These are phyloP conservation scores for Blastomyces gilchristii DNA, from an alignment of 2,329 filamentous ascomycete genomes.

Conservation along the genomic window DNA sequence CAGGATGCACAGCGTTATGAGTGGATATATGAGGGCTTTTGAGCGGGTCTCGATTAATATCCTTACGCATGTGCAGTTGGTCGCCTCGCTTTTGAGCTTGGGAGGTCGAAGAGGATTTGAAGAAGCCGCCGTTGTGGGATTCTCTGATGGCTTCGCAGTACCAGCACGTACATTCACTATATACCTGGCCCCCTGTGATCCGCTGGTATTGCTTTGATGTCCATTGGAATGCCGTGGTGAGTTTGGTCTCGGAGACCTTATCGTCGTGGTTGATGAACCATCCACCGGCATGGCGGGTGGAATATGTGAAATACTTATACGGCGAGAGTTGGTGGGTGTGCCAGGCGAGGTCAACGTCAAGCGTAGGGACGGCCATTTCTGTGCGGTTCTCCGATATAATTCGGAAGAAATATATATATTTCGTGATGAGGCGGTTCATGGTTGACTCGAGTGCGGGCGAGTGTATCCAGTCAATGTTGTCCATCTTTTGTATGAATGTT, in stretches of 20 bases:
- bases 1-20: slow-evolving; percentile 53
- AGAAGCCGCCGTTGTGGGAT: slow-evolving; percentile 38
- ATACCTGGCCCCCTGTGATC: slow-evolving; percentile 52
- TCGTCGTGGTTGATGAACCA: slow-evolving; percentile 74
- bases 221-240: slow-evolving; percentile 59
- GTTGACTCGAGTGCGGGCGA: slow-evolving; percentile 55
- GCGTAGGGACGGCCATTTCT: slow-evolving; percentile 27
- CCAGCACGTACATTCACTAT: slow-evolving; percentile 72
- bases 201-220: slow-evolving; percentile 62
- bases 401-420: slow-evolving; percentile 38
- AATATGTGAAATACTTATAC: slow-evolving; percentile 51
- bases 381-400: slow-evolving; percentile 31
- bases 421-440: slow-evolving; percentile 53
- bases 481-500: slow-evolving; percentile 51
- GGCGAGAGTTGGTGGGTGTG: slow-evolving; percentile 71
- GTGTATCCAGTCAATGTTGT: slow-evolving; percentile 66
- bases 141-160: slow-evolving; percentile 66
- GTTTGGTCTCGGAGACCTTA: slow-evolving; percentile 59
- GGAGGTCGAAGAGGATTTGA: slow-evolving; percentile 37
- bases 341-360: slow-evolving; percentile 32
- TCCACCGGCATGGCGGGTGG: slow-evolving; percentile 31
- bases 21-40: slow-evolving; percentile 61
- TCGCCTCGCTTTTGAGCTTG: slow-evolving; percentile 45
- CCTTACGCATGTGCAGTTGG: slow-evolving; percentile 30
- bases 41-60: slow-evolving; percentile 41